These are phyloP conservation scores for Astragalus glycyphyllos DNA, from an alignment of 306 rosid genomes.

Conservation along the genomic window DNA sequence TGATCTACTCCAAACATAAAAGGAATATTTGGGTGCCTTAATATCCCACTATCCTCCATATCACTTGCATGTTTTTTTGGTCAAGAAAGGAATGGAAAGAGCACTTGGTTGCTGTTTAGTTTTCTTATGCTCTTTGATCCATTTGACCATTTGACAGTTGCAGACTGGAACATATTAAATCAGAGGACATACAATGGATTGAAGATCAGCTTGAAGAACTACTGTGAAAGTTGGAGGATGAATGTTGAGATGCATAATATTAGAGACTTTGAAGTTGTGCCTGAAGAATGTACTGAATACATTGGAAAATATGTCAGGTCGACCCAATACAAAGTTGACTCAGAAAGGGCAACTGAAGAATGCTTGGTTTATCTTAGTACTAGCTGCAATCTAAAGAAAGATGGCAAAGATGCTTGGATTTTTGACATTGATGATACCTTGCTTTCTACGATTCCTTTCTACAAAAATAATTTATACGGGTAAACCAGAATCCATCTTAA, in stretches of 20 bases:
- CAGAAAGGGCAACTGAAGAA: conserved; percentile 45
- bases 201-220: conserved; percentile 58
- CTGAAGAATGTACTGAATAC: conserved; percentile 41
- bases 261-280: conserved; percentile 43
- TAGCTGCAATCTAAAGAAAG: conserved; percentile 45
- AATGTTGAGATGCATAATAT: conserved; percentile 50
- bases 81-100: conserved; percentile 44
- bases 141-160: conserved; percentile 40
- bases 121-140: conserved; percentile 36
- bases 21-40: background rate
- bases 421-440: conserved; percentile 45
- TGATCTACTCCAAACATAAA: conserved; percentile 37
- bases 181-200: conserved; percentile 37
- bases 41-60: conserved; percentile 23
- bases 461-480: conserved; percentile 39
- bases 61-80: background rate
- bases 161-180: conserved; percentile 48
- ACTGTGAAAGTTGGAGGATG: conserved; percentile 68
- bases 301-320: conserved; percentile 40
- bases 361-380: conserved; percentile 41
- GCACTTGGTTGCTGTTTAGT: conserved; percentile 5
- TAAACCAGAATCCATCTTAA: conserved; percentile 1
- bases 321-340: conserved; percentile 41
- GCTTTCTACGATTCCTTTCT: conserved; percentile 39
- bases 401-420: conserved; percentile 45